Base-by-base conservation (phyloP, 164 flowering plant species). In the Aristolochia californica region DNA sequence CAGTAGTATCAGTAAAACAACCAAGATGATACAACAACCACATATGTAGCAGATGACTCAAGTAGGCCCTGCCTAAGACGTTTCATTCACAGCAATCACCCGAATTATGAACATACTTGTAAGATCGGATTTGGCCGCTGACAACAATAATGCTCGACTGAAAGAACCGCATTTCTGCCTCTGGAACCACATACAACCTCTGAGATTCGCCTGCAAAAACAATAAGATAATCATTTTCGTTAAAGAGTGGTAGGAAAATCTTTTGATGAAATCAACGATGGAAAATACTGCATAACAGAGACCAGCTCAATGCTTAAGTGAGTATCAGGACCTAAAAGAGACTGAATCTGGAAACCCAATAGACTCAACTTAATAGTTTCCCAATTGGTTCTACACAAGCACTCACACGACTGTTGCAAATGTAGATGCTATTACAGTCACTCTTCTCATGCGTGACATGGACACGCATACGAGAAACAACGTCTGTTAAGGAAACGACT, bases 41-140 rank as follows among this genome's bases (percentile, higher is more conserved):
- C 13, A 10, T 25, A 49, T 11, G 5, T 20, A 49, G 13, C 1
- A 23, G 27, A 22, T 22, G 26, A 14, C 26, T 22, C 7, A 10
- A 17, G 14, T 5, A 14, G 15, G 22, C 16, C 16, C 40, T 5
- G 4, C 4, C 10, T 3, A 34, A 1, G 40, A 7, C 7, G 40
- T 34, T 34, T 7, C 4, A 4, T 27, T 24, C 7, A 44, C 20
- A 25, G 34, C 13, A 58, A 17, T 51, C 4, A 13, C 1, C 34
- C 52, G 17, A 40, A 22, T 15, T 58, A 21, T 17, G 15, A 43
- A 28, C 1, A 45, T 30, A 91, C 98, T 95, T 93, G 98, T 43
- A 93, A 68, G 44, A 72, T 69, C 34, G 97, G 98, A 62, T 93
- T 93, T 13, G 97, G 88, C 10, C 95, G 84, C 68, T 93, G 87